phyloP scores from a whole-genome alignment of 306 rosid genomes.

The Canavalia gladiata region DNA sequence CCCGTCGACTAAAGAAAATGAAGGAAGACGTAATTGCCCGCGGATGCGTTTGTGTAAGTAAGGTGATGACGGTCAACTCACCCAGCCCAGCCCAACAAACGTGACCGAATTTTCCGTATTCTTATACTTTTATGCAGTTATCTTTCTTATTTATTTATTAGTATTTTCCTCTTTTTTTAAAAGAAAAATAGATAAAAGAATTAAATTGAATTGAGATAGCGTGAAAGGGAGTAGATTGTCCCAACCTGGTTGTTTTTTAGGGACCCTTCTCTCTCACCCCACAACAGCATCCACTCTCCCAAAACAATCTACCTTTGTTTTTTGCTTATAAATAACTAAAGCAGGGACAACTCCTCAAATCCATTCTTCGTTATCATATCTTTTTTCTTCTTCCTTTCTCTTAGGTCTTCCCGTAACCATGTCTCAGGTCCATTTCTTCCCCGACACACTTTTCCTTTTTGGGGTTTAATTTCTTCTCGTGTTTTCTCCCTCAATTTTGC shows the following conservation, averaged over 20 bases:
- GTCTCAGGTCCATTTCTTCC: constrained; percentile 49
- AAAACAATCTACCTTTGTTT: not conserved
- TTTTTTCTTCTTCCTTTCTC: not conserved
- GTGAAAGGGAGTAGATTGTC: too few species aligned
- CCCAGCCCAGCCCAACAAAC: too few species aligned
- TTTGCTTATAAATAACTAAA: constrained; percentile 7
- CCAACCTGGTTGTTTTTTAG: constrained; percentile 1
- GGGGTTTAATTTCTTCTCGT: not conserved
- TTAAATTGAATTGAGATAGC: too few species aligned
- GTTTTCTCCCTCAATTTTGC: not conserved
- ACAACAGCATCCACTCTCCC: not conserved
- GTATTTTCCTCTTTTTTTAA: too few species aligned
- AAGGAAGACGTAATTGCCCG: too few species aligned
- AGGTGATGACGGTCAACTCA: too few species aligned
- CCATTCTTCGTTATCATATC: not conserved
- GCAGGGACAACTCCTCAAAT: not conserved
- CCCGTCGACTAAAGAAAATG: too few species aligned
- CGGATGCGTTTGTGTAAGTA: too few species aligned
- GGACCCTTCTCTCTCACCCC: not conserved
- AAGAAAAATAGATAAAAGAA: too few species aligned
- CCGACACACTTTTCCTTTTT: not conserved
- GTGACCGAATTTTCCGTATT: too few species aligned
- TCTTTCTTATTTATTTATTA: too few species aligned
- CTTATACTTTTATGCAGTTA: too few species aligned
- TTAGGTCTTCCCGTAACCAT: constrained; percentile 4